phyloP scores from a whole-genome alignment of 805 yeast genomes.

The Sugiyamaella boreocaroliniensis region DNA sequence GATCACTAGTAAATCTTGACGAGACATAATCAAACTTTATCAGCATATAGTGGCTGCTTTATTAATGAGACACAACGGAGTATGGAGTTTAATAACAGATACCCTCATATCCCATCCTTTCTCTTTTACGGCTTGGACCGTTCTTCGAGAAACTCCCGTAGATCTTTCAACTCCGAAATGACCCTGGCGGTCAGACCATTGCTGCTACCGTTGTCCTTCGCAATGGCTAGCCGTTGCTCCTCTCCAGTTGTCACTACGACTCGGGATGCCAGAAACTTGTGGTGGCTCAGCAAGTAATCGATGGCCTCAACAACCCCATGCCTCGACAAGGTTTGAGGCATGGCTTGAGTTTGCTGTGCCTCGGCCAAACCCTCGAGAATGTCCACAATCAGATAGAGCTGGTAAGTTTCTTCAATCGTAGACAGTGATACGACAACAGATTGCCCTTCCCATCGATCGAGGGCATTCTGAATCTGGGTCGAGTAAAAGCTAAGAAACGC shows the following conservation, averaged over 20 bases:
- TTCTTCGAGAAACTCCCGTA: constrained; percentile 15
- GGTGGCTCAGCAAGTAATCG: constrained; percentile 74
- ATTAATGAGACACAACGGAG: not conserved
- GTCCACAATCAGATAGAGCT: constrained; percentile 57
- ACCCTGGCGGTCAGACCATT: constrained; percentile 39
- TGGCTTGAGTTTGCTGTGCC: constrained; percentile 38
- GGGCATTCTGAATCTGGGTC: constrained; percentile 57
- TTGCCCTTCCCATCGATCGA: constrained; percentile 60
- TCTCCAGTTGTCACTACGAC: constrained; percentile 57
- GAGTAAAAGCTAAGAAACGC: constrained; percentile 56
- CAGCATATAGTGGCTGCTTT: not conserved
- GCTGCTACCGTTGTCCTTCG: constrained; percentile 24
- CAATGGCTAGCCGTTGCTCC: constrained; percentile 52
- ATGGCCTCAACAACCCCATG: constrained; percentile 55
- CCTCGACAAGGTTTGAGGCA: constrained; percentile 26
- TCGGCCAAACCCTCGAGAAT: constrained; percentile 49
- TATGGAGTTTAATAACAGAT: not conserved
- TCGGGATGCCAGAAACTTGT: constrained; percentile 70
- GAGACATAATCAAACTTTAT: not conserved
- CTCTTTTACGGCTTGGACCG: not conserved
- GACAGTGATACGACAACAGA: constrained; percentile 44
- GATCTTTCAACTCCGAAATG: constrained; percentile 44
- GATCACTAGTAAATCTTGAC: not conserved
- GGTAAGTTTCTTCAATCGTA: constrained; percentile 56
- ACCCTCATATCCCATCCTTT: not conserved